Conservation (phyloP, 352 stramenopile genomes). For the Phytophthora cryptogea region DNA sequence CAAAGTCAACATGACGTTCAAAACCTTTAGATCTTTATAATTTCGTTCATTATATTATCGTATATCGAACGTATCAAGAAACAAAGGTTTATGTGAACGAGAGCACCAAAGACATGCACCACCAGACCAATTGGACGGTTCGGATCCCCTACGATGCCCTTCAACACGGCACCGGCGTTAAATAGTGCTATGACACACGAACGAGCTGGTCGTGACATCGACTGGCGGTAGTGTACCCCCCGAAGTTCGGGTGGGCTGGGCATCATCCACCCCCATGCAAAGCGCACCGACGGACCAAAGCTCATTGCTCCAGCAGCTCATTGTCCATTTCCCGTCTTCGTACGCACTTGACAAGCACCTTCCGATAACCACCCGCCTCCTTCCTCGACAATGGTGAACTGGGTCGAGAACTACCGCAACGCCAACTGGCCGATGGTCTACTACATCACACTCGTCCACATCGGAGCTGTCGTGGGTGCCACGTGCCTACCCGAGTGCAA, state of each 20-base stretch:
- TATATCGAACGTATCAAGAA: too few relatives aligned
- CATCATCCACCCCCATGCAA: constrained; percentile 14
- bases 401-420: constrained; percentile 72
- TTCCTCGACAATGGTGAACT: constrained; percentile 46
- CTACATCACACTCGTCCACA: constrained; percentile 95
- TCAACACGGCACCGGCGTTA: constrained; percentile 21
- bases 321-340: constrained; percentile 34
- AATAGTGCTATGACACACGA: constrained; percentile 30
- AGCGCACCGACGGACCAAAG: background rate
- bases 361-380: background rate
- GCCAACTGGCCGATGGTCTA: constrained; percentile 98
- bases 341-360: constrained; percentile 9
- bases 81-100: too few relatives aligned
- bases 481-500: constrained; percentile 74
- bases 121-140: constrained; percentile 18
- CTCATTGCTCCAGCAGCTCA: constrained; percentile 14
- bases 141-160: constrained; percentile 15
- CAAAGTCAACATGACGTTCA: too few relatives aligned
- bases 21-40: too few relatives aligned
- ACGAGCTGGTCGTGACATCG: constrained; percentile 27
- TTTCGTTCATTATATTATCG: too few relatives aligned
- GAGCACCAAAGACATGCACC: constrained; percentile 27
- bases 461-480: constrained; percentile 86
- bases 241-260: constrained; percentile 8
- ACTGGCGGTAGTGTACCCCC: constrained; percentile 25